Percentiles rank a stretch among this genome's conserved stretches.
These are phyloP conservation scores for Diaporthe sp. DNA, from an alignment of 2,329 filamentous ascomycete genomes.

Conservation along the genomic window DNA sequence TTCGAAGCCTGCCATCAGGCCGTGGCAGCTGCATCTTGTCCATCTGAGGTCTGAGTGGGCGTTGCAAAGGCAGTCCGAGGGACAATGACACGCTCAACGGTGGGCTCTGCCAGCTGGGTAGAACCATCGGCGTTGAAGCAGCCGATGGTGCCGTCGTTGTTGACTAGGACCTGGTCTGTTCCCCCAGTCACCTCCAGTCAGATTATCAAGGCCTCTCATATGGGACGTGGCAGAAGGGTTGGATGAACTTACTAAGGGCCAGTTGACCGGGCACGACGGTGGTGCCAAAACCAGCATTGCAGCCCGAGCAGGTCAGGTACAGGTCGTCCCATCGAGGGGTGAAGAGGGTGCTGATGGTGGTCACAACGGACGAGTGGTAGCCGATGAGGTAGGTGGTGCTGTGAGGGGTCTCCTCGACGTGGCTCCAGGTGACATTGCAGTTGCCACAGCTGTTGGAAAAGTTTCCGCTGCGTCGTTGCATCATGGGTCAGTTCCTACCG, in stretches of 20 bases:
- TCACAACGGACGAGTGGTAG: slow-evolving; percentile 41
- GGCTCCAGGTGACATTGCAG: slow-evolving; percentile 47
- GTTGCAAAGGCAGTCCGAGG: slow-evolving; percentile 3
- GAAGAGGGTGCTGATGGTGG: slow-evolving; percentile 48
- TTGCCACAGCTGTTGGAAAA: slow-evolving; percentile 48
- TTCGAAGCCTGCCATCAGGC: background rate
- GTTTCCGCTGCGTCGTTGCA: slow-evolving; percentile 46
- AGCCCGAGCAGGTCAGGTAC: slow-evolving; percentile 33
- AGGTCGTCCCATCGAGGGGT: slow-evolving; percentile 35
- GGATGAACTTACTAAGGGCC: slow-evolving; percentile 21
- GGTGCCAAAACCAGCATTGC: background rate
- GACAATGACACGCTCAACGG: background rate
- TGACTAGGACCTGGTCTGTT: slow-evolving; percentile 54
- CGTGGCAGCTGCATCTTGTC: background rate
- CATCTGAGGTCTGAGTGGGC: slow-evolving; percentile 1
- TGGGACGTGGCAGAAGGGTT: background rate
- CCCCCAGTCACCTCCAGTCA: background rate
- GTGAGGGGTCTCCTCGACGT: slow-evolving; percentile 45
- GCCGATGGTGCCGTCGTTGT: slow-evolving; percentile 54
- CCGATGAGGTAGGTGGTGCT: slow-evolving; percentile 47
- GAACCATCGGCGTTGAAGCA: slow-evolving; percentile 54
- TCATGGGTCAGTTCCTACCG: slow-evolving; percentile 24
- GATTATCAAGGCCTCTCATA: background rate
- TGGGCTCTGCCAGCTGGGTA: slow-evolving; percentile 4
- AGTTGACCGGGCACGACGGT: slow-evolving; percentile 8